Evolutionary conservation across 176 grass and related monocot genomes (phyloP), one percentile per base, ranked within the genome.

Genomic region (Coix lacrymajobi): DNA sequence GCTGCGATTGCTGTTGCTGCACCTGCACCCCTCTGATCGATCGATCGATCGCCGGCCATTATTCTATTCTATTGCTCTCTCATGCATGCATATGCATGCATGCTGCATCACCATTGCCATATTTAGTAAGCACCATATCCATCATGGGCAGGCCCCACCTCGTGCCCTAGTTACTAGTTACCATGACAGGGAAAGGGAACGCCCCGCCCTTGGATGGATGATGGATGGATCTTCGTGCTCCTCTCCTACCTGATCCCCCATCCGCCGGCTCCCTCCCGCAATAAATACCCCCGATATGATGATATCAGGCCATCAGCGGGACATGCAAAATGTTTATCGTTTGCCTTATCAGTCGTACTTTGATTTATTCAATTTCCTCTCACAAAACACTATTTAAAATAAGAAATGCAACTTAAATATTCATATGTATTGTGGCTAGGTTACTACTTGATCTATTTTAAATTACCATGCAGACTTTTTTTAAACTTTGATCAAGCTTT

Each of bases 71-170:
- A 79, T 62, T 54, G 78, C 41, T 54, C 40, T 22, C 76, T 67
- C 17, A 17, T 56, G 10, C 20, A 2, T 34, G n/a, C n/a, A n/a
- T n/a, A n/a, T n/a, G n/a, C 31, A 7, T 7, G 20, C 65, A 13
- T 69, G 20, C 17, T 56, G 38, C 63, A 73, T 71, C 82, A 83
- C 75, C 84, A 60, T 82, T 85, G 19, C 71, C 81, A 65, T 80
- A 65, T 87, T 79, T 68, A 83, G 66, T 79, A 90, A 89, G 34
- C 69, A 58, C 70, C 46, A 29, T 46, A 79, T 76, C 66, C 75
- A 86, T 86, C 75, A 76, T 89, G 73, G 81, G 49, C 26, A 72
- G 67, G 70, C 83, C 72, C 84, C 72, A 71, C 85, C 46, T 8
- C 39, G 37, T 38, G 13, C 58, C 54, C 34, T 56, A 36, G 48